phyloP scores from a whole-genome alignment of 495 filamentous ascomycete genomes.

The Penicillium waksmanii region DNA sequence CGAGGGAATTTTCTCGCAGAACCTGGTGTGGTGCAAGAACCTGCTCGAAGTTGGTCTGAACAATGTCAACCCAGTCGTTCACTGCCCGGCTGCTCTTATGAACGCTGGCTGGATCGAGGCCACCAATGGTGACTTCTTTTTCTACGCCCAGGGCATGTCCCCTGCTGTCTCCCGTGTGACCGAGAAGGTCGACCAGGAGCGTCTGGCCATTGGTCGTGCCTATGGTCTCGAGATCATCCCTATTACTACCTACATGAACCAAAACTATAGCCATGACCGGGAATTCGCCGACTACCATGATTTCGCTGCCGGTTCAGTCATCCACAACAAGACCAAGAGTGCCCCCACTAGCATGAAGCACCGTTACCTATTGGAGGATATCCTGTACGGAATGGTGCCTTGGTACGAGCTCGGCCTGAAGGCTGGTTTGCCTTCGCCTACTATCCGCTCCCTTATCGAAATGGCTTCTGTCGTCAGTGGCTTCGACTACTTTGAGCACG shows the following conservation, averaged over 20 bases:
- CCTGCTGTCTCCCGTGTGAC: constrained; percentile 23
- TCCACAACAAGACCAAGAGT: constrained; percentile 29
- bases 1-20: constrained; percentile 22
- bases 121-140: constrained; percentile 27
- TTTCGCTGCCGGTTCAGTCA: constrained; percentile 19
- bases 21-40: constrained; percentile 21
- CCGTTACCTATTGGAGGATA: constrained; percentile 24
- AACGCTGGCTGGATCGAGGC: constrained; percentile 27
- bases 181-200: constrained; percentile 20
- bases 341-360: constrained; percentile 19
- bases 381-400: constrained; percentile 19
- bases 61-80: constrained; percentile 27
- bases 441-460: constrained; percentile 22
- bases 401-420: constrained; percentile 27
- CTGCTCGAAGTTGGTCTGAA: constrained; percentile 24
- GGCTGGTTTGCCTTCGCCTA: constrained; percentile 22
- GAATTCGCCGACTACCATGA: constrained; percentile 22
- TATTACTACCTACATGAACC: constrained; percentile 26
- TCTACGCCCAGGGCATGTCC: constrained; percentile 27
- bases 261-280: constrained; percentile 21
- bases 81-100: constrained; percentile 25
- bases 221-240: constrained; percentile 19
- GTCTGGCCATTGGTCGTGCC: constrained; percentile 21
- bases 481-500: constrained; percentile 82
- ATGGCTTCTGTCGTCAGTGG: constrained; percentile 23